Base-by-base conservation (phyloP, 768 basidiomycete genomes). In the Rhodosporidiobolus odoratus region DNA sequence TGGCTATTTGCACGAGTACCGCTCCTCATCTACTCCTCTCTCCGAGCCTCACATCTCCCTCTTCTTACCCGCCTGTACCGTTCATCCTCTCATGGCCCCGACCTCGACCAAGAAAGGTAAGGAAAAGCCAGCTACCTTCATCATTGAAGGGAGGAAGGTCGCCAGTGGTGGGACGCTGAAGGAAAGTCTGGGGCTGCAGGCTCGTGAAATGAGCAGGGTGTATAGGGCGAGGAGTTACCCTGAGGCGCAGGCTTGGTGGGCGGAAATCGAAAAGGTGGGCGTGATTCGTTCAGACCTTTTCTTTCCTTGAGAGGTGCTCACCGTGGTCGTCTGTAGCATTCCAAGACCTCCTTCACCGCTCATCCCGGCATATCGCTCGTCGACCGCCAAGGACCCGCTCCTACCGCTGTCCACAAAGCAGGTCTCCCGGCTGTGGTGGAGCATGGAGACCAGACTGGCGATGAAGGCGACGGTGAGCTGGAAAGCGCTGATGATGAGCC, bases 1-100 rank as follows among this genome's bases (percentile, higher is more conserved):
- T 9, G 69, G 69, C 38, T 56, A 61, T 40, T 54, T 71, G 17
- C 69, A 71, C 53, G 52, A 47, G 45, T 71, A 65, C 64, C 41
- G 32, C 35, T 15, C 41, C 34, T 27, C 59, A 6, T 3, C 23
- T 16, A 12, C 59, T 0, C 59, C 69, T 0, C 64, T 61, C 45
- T 10, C 41, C 43, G 8, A 37, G 19, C 69, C 69, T 5, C 27
- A 43, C 25, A 3, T 58, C 45, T 61, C 64, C 23, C 58, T 71
- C 40, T 45, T 57, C 53, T 58, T 69, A 19, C 58, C 68, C 4
- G 30, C n/a, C 32, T 69, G 68, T 45, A 52, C 57, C 52, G 52
- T 63, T 17, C 27, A 54, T 15, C 21, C 50, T 1, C 52, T 63
- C 30, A 30, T 40, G 9, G 3, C 30, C 35, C 53, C 62, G 21